These are phyloP conservation scores for Cochlearia excelsa DNA, from an alignment of 345 rosid genomes.

Conservation along the genomic window DNA sequence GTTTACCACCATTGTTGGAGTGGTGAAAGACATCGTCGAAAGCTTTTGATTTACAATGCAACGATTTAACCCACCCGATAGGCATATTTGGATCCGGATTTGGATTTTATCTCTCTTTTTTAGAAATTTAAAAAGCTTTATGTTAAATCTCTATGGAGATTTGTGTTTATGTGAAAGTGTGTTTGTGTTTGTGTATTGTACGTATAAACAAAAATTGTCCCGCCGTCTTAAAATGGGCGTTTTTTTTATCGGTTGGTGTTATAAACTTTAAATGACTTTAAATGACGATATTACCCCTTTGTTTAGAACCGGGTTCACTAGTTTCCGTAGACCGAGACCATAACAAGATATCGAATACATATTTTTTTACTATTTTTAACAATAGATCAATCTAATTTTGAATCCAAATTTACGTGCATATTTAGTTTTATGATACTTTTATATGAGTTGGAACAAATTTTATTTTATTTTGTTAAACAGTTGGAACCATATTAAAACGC, in stretches of 20 bases:
- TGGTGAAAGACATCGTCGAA: conserved; percentile 74
- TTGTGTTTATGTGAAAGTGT: conserved; percentile 12
- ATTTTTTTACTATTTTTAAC: too few relatives aligned
- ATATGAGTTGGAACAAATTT: too few relatives aligned
- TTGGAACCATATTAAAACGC: too few relatives aligned
- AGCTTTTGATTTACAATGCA: conserved; percentile 94
- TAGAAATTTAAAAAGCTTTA: not conserved
- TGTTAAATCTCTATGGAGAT: not conserved
- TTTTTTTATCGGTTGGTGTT: conserved; percentile 39
- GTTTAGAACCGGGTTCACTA: too few relatives aligned
- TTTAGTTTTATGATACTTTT: too few relatives aligned
- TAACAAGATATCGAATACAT: too few relatives aligned
- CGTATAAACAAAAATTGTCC: conserved; percentile 13
- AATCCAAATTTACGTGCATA: too few relatives aligned
- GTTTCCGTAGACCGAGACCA: too few relatives aligned
- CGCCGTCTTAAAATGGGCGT: conserved; percentile 28
- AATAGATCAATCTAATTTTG: too few relatives aligned
- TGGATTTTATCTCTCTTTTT: conserved; percentile 19
- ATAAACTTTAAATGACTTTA: not conserved
- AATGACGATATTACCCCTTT: conserved; percentile 19
- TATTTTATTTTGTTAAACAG: too few relatives aligned
- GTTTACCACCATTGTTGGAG: conserved; percentile 48
- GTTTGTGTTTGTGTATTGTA: conserved; percentile 1
- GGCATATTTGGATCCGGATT: conserved; percentile 54
- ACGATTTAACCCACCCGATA: conserved; percentile 74